phyloP scores from a whole-genome alignment of 768 basidiomycete genomes.

The Hirschioporus abietinus region DNA sequence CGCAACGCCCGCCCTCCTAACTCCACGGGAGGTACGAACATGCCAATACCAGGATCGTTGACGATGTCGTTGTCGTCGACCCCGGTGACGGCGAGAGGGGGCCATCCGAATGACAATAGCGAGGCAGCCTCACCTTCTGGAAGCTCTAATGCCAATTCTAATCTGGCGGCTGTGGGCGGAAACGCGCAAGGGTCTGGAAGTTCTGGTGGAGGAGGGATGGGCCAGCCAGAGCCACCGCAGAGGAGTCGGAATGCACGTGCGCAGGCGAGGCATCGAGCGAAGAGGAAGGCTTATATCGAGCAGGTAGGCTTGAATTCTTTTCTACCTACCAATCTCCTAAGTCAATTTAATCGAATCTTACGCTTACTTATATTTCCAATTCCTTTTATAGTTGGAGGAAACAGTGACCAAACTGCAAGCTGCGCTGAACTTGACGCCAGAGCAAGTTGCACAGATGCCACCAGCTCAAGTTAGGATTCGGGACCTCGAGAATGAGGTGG shows the following conservation, averaged over 20 bases:
- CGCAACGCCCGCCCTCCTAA: no score
- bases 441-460: slow-evolving; percentile 68
- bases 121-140: no score
- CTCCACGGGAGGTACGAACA: no score
- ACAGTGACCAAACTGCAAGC: slow-evolving; percentile 83
- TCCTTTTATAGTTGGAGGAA: slow-evolving; percentile 59
- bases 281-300: slow-evolving; percentile 90
- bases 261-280: slow-evolving; percentile 86
- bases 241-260: slow-evolving; percentile 85
- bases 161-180: no score
- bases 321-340: background rate
- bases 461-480: slow-evolving; percentile 71
- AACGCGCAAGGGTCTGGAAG: no score
- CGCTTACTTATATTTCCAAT: slow-evolving; percentile 11
- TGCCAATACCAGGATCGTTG: no score
- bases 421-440: slow-evolving; percentile 64
- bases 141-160: no score
- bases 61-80: no score
- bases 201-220: no score
- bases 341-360: slow-evolving; percentile 2
- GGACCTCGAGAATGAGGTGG: slow-evolving; percentile 79
- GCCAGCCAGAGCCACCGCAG: slow-evolving; percentile 61
- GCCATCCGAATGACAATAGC: no score
- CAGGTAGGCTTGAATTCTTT: slow-evolving; percentile 44
- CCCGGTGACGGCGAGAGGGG: no score